These are phyloP conservation scores for Musa troglodytarum DNA, from an alignment of 176 grass and related monocot species.

Conservation along the genomic window DNA sequence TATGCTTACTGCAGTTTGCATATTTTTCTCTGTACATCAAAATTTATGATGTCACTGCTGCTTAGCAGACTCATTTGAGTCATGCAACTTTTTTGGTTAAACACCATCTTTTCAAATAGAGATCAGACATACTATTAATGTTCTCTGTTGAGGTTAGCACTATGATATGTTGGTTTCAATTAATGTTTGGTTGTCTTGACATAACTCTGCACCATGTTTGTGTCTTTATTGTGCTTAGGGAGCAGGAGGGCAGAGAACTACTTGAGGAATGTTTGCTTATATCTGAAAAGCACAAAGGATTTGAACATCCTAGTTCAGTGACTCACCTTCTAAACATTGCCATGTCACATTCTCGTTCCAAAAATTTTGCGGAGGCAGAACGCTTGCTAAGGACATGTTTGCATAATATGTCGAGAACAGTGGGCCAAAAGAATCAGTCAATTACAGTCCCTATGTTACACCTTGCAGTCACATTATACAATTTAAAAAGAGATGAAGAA, in stretches of 20 bases:
- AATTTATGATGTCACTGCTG: no score
- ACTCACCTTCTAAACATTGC: constrained; percentile 32
- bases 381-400: constrained; percentile 35
- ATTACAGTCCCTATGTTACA: constrained; percentile 35
- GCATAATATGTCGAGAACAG: constrained; percentile 28
- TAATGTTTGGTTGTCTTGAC: neutral
- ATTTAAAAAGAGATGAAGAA: constrained; percentile 31
- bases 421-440: constrained; percentile 22
- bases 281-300: constrained; percentile 27
- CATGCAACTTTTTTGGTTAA: no score
- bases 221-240: constrained; percentile 2
- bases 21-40: no score
- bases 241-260: constrained; percentile 35
- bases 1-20: no score
- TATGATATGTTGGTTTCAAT: neutral
- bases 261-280: constrained; percentile 36
- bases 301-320: constrained; percentile 34
- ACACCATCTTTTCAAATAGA: no score
- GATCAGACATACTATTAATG: no score
- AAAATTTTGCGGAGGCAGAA: constrained; percentile 35
- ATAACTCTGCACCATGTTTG: neutral
- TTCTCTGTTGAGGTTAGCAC: no score
- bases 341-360: constrained; percentile 35
- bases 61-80: no score
- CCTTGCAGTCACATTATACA: constrained; percentile 34